These are phyloP conservation scores for Pyrenochaeta sp. DNA, from an alignment of 2,329 filamentous ascomycete species.

Conservation along the genomic window DNA sequence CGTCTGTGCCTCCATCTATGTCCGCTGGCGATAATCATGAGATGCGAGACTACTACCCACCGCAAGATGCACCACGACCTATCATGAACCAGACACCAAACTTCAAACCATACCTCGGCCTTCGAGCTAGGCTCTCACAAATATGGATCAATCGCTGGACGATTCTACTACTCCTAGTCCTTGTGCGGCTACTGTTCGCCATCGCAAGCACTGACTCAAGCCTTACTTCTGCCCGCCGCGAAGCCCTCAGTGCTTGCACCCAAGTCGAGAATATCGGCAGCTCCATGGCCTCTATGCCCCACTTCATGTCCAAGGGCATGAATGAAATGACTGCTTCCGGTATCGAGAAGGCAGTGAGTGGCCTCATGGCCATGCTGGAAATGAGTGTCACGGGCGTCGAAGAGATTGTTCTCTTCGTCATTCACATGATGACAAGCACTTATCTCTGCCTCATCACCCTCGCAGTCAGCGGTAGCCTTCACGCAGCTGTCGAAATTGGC, in stretches of 20 bases:
- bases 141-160: constrained; percentile 99
- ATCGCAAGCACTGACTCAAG: constrained; percentile 76
- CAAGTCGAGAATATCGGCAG: constrained; percentile 93
- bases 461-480: constrained; percentile 79
- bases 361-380: constrained; percentile 79
- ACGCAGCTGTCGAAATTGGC: constrained; percentile 71
- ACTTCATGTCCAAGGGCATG: constrained; percentile 88
- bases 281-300: constrained; percentile 96
- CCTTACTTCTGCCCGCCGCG: constrained; percentile 76
- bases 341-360: constrained; percentile 81
- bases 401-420: constrained; percentile 87
- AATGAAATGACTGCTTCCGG: constrained; percentile 84
- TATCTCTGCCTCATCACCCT: constrained; percentile 91
- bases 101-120: constrained; percentile 89
- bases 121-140: constrained; percentile 89
- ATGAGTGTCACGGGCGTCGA: constrained; percentile 85
- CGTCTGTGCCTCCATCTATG: constrained; percentile 65
- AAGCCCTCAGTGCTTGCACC: constrained; percentile 89
- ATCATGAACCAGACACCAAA: constrained; percentile 70
- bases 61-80: constrained; percentile 64
- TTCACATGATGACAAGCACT: constrained; percentile 89
- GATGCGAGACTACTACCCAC: constrained; percentile 68
- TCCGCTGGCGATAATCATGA: constrained; percentile 67
- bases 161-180: constrained; percentile 83
- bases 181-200: constrained; percentile 81